Base-by-base conservation (phyloP, 179 eudicot genomes). In the Silene noctiflora region DNA sequence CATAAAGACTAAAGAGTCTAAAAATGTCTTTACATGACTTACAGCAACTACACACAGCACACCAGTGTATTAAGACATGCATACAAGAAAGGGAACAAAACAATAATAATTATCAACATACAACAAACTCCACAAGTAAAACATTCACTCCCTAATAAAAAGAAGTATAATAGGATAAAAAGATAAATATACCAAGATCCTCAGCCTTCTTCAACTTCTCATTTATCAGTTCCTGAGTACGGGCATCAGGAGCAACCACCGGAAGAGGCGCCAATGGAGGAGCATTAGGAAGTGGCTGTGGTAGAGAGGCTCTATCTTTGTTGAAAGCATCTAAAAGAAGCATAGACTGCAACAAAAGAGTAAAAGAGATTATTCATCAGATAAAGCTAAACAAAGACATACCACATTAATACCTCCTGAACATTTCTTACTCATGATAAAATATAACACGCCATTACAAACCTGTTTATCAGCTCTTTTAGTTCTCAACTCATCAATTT, bases 401-500 rank as follows among this genome's bases (percentile, higher is more conserved):
- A 12, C 20, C 29, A 56, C 48, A 17, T 55, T 19, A 68, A 14
- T 3, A 27, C 48, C 22, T 4, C 27, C 60, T 76, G 6, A 7
- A 68, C 17, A 56, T 55, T 13, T 55, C 16, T n/a, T 31, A 44
- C 53, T 19, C 17, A 0, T 44, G 6, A 65, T 44, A 60, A 42
- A 22, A 25, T 14, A 55, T 33, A 33, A 33, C 39, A 29, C 6
- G 39, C 6, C 39, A 33, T 33, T 33, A 33, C 46, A 39, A 0
- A 95, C 99, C 99, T 95, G 99, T 80, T 84, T 91, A 85, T 95
- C 99, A 22, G 99, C 99, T 85, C 99, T 88, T 79, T 81, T 78
- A 62, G 86, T 89, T 82, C 99, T 87, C 62, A 93, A 86, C 80
- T 89, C 92, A 70, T 95, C 99, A 73, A 95, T 71, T 70, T 86